phyloP scores from a whole-genome alignment of 2,329 filamentous ascomycete species.

The Colletotrichum horii region DNA sequence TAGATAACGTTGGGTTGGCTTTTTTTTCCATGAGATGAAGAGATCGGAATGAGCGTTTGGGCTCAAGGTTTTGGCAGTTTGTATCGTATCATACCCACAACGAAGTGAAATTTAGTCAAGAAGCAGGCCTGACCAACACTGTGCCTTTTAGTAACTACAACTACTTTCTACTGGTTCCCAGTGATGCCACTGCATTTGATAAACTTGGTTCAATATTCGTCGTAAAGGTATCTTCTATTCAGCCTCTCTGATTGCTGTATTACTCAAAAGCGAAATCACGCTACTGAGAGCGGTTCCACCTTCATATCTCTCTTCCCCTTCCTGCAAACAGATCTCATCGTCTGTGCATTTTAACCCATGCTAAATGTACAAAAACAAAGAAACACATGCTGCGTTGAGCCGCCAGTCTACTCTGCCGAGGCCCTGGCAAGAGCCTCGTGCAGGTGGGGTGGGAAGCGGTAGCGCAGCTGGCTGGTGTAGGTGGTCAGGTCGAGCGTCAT shows the following conservation, averaged over 20 bases:
- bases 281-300: background rate
- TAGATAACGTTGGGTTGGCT: background rate
- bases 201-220: background rate
- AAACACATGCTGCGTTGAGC: background rate
- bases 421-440: constrained; percentile 88
- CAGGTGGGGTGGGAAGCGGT: constrained; percentile 84
- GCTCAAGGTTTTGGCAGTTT: background rate
- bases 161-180: background rate
- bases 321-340: background rate
- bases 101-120: background rate
- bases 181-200: background rate
- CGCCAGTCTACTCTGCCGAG: constrained; percentile 63
- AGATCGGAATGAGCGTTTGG: background rate
- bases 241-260: background rate
- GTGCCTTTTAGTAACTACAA: background rate
- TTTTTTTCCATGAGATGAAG: background rate
- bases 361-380: background rate
- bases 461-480: constrained; percentile 91
- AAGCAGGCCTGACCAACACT: background rate
- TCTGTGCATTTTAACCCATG: background rate
- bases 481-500: constrained; percentile 91
- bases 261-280: constrained; percentile 10
- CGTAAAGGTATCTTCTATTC: background rate
- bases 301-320: background rate
- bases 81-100: background rate